Base-by-base conservation (phyloP, 2,329 filamentous ascomycete species). In the Fusarium torulosum region DNA sequence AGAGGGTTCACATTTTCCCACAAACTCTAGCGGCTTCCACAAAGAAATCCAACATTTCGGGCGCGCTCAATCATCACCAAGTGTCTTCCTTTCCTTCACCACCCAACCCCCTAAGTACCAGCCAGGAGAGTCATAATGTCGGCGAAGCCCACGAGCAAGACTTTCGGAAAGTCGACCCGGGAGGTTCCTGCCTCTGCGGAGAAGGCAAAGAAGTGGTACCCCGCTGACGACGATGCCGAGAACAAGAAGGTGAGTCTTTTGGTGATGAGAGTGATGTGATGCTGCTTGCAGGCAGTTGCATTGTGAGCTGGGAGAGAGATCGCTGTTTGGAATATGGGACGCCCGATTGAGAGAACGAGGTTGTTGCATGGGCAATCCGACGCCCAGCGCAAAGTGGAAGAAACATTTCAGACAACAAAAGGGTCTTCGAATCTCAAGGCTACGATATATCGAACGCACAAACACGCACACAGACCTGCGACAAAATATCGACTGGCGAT, bases 191-290 rank as follows among this genome's bases (percentile, higher is more conserved):
- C 92, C 84, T 83, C 87, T 84, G 87, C 88, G 81, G 90, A 97
- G 85, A 97, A 96, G 92, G 95, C 95, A 79, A 90, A 92, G 88
- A 98, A 97, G 88, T 99, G 95, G 93, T 99, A 99, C 87, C 93
- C 94, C 83, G 92, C 93, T 81, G 92, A 96, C 84, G 95, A 97
- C 84, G 92, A 95, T 81, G 81, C 88, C 82, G 86, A 91, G 85
- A 88, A 90, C 79, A 97, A 94, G 90, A 95, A 96, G 92, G 96
- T 99, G 89, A 88, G 94, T 92, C 78, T 59, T 72, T 21, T 60
- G 63, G 54, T 66, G 63, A 72, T 72, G 63, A 37, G 59, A 61
- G 52, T 67, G 66, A 73, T 72, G 66, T 59, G 27, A 10, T 29
- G 10, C 11, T 6, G 52, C 65, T 44, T 40, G 58, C 62, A 58